phyloP scores from a whole-genome alignment of 2,329 filamentous ascomycete species.

The Cladophialophora yegresii region DNA sequence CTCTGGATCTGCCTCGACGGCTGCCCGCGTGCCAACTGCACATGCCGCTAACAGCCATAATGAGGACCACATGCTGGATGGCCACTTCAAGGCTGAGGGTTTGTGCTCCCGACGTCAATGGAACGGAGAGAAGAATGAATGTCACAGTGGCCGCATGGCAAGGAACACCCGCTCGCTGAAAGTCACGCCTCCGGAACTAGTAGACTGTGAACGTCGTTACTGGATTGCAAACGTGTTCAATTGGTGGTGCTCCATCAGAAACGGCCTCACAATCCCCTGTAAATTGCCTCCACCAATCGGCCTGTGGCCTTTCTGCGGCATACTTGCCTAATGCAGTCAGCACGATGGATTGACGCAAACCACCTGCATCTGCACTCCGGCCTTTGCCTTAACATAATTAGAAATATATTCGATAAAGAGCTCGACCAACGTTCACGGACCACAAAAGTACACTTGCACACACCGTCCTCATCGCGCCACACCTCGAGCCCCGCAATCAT shows the following conservation, averaged over 20 bases:
- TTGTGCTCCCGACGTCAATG: slow-evolving; percentile 3
- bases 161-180: neutral
- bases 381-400: neutral
- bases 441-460: neutral
- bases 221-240: slow-evolving; percentile 16
- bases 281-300: neutral
- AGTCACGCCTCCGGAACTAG: slow-evolving; percentile 6
- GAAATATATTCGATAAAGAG: neutral
- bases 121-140: neutral
- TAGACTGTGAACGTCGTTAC: neutral
- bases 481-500: slow-evolving; percentile 25
- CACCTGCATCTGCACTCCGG: neutral
- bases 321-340: neutral
- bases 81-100: slow-evolving; percentile 23
- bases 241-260: slow-evolving; percentile 8
- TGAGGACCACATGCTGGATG: slow-evolving; percentile 23
- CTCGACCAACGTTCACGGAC: neutral
- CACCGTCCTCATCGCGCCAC: neutral
- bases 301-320: neutral
- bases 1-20: slow-evolving; percentile 56
- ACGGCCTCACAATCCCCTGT: neutral
- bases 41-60: slow-evolving; percentile 42
- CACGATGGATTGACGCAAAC: neutral
- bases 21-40: slow-evolving; percentile 40
- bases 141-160: slow-evolving; percentile 24